Conservation (phyloP, 1,284 basidiomycete species). For the Phellopilus nigrolimitatus region DNA sequence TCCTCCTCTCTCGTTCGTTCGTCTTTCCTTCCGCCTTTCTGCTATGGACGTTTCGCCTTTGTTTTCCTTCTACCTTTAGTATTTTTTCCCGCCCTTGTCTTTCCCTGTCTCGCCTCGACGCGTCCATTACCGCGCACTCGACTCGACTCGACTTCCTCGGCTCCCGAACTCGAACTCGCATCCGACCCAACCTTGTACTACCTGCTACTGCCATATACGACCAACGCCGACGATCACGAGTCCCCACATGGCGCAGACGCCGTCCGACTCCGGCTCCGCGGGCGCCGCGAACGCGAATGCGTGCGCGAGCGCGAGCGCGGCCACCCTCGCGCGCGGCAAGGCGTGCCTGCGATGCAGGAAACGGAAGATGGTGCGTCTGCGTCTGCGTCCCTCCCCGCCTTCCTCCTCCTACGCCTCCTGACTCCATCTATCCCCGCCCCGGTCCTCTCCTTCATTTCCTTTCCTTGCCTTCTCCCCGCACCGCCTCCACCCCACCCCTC, state of each 20-base stretch:
- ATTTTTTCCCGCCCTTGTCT: not conserved
- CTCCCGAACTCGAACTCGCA: not conserved
- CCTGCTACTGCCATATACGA: not conserved
- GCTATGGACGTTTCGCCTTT: not conserved
- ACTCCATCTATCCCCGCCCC: slow-evolving; percentile 28
- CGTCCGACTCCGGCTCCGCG: slow-evolving; percentile 26
- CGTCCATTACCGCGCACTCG: slow-evolving; percentile 1
- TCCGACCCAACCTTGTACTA: not conserved
- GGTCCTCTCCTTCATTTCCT: slow-evolving; percentile 24
- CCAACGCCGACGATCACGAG: not conserved
- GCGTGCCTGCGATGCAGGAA: slow-evolving; percentile 62
- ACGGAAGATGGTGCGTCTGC: slow-evolving; percentile 19
- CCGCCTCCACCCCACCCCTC: not conserved
- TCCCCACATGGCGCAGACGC: slow-evolving; percentile 30
- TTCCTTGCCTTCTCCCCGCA: not conserved
- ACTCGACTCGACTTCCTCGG: not conserved
- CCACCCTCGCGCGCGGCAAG: slow-evolving; percentile 39
- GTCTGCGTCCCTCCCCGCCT: not conserved
- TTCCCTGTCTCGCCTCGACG: not conserved
- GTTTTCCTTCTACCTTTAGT: not conserved
- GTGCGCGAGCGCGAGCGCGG: too few species aligned
- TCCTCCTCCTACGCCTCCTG: not conserved
- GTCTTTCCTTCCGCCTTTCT: not conserved
- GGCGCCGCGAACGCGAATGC: slow-evolving; percentile 28
- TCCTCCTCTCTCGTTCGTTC: not conserved